These are phyloP conservation scores for Chrysosphaeria jannelii DNA, from an alignment of 2,329 filamentous ascomycete genomes.

Conservation along the genomic window DNA sequence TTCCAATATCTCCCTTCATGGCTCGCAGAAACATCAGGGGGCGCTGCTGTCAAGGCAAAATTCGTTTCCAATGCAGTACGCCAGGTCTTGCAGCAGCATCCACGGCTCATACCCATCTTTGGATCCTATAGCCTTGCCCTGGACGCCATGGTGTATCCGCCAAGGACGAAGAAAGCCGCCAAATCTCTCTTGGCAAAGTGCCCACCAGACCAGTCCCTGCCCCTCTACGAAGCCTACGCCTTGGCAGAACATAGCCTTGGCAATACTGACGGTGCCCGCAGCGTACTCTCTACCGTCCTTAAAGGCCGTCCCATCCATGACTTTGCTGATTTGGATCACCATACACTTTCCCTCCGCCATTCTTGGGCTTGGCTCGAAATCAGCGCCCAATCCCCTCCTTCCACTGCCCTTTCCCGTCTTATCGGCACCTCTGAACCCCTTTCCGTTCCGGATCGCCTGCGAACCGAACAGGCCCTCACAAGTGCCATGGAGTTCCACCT, in stretches of 20 bases:
- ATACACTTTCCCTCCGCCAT: conserved; percentile 16
- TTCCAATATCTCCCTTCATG: conserved; percentile 4
- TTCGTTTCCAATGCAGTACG: conserved; percentile 25
- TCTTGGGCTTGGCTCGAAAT: conserved; percentile 42
- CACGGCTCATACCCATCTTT: too few relatives aligned
- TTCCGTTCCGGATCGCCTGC: too few relatives aligned
- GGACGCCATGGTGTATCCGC: conserved; percentile 22
- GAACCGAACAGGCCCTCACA: too few relatives aligned
- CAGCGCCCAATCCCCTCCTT: too few relatives aligned
- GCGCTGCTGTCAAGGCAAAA: conserved; percentile 11
- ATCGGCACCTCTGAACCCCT: too few relatives aligned
- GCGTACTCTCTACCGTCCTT: too few relatives aligned
- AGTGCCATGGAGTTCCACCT: too few relatives aligned
- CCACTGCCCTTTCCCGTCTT: too few relatives aligned
- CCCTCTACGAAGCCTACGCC: conserved; percentile 56
- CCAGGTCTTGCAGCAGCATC: too few relatives aligned
- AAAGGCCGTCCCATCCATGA: too few relatives aligned
- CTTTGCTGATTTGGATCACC: conserved; percentile 1
- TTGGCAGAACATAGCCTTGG: conserved; percentile 32
- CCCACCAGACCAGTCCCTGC: conserved; percentile 29
- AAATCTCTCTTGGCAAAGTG: conserved; percentile 43
- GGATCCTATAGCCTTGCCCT: conserved; percentile 45
- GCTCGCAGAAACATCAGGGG: too few relatives aligned
- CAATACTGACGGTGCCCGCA: conserved; percentile 24
- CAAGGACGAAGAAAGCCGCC: conserved; percentile 33